phyloP scores from a whole-genome alignment of 257 asterid species.

The Scutellaria barbata region DNA sequence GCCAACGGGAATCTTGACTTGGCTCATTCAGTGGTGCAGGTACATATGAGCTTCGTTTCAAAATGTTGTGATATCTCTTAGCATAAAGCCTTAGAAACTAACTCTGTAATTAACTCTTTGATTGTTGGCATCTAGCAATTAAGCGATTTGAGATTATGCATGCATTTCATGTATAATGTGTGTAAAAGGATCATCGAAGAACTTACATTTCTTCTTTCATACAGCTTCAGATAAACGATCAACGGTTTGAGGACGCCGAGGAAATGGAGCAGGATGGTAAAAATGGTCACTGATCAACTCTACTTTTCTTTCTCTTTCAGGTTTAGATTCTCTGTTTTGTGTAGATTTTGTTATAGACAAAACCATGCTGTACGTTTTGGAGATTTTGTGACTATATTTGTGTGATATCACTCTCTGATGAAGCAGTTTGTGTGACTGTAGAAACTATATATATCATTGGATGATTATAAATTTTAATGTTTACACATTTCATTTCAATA shows the following conservation, averaged over 20 bases:
- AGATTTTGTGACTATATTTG: constrained; percentile 19
- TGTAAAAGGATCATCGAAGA: constrained; percentile 7
- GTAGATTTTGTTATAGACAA: constrained; percentile 18
- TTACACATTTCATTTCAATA: too few relatives aligned
- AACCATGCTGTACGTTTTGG: constrained; percentile 23
- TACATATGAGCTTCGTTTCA: constrained; percentile 23
- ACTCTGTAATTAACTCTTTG: not conserved
- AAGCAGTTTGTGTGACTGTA: too few relatives aligned
- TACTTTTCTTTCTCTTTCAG: constrained; percentile 5
- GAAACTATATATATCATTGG: too few relatives aligned
- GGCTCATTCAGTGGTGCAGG: constrained; percentile 75
- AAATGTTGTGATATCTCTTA: not conserved
- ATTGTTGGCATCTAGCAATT: constrained; percentile 5
- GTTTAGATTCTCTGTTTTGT: not conserved
- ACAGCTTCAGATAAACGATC: constrained; percentile 92
- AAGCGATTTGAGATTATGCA: constrained; percentile 20
- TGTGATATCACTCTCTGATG: not conserved
- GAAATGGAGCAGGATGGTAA: constrained; percentile 67
- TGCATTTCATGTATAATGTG: not conserved
- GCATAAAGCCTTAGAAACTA: not conserved
- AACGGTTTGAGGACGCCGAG: constrained; percentile 90
- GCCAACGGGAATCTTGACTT: constrained; percentile 82
- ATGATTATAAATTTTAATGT: too few relatives aligned
- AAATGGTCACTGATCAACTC: constrained; percentile 43
- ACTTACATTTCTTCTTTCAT: constrained; percentile 23